Evolutionary conservation across 129 eudicot genomes (phyloP).

Genomic region (Tagetes patula): DNA sequence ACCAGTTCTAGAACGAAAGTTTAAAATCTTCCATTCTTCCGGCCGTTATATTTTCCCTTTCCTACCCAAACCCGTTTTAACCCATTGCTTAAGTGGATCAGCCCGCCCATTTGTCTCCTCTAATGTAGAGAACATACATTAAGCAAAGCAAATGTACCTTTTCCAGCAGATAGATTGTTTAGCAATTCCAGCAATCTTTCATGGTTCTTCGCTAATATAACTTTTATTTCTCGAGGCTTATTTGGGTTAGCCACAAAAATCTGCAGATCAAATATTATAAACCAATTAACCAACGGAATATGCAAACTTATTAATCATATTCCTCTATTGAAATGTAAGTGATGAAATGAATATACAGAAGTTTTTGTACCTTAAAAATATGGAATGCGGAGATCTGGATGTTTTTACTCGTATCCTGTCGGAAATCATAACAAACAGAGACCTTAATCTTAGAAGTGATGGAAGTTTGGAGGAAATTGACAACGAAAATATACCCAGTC

Average conservation of each 20-base stretch:
- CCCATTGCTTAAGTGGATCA: neutral
- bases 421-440: conserved; percentile 21
- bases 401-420: conserved; percentile 93
- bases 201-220: conserved; percentile 85
- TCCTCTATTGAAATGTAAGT: conserved; percentile 10
- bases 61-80: neutral
- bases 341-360: conserved; percentile 10
- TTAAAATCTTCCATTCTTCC: neutral
- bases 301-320: neutral
- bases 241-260: conserved; percentile 97
- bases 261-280: conserved; percentile 42
- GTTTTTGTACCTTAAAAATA: conserved; percentile 75
- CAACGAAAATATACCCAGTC: conserved; percentile 14
- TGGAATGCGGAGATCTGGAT: conserved; percentile 98
- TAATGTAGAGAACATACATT: conserved; percentile 5
- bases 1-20: neutral
- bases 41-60: neutral
- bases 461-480: conserved; percentile 8
- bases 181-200: conserved; percentile 76
- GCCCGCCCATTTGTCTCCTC: conserved; percentile 1
- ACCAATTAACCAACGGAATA: conserved; percentile 20
- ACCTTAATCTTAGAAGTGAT: conserved; percentile 15
- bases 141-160: conserved; percentile 49
- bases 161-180: conserved; percentile 70
- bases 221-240: conserved; percentile 89